phyloP scores from a whole-genome alignment of 2,329 filamentous ascomycete genomes.

The Alternaria hordeiaustralica region DNA sequence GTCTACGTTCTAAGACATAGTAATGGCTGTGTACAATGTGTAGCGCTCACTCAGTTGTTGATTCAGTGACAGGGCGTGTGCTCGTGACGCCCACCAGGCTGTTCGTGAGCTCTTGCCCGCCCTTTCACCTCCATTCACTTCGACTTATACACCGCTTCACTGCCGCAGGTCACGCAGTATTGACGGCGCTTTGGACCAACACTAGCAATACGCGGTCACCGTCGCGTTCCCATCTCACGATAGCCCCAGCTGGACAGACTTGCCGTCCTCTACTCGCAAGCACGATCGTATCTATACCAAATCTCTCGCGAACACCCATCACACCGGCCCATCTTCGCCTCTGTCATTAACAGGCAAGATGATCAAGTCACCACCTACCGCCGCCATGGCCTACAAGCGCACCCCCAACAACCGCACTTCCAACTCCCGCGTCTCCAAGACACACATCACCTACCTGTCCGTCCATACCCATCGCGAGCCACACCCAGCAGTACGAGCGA shows the following conservation, averaged over 20 bases:
- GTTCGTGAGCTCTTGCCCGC: not conserved
- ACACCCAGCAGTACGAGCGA: not conserved
- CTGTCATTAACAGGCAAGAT: not conserved
- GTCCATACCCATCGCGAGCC: not conserved
- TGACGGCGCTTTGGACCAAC: not conserved
- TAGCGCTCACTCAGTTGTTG: no score
- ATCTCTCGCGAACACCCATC: not conserved
- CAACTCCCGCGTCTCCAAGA: not conserved
- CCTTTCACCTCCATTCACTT: not conserved
- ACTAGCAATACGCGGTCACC: not conserved
- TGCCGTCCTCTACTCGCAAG: not conserved
- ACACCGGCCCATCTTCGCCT: fast-evolving
- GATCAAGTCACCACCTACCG: fast-evolving
- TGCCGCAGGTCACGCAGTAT: not conserved
- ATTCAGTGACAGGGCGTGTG: not conserved
- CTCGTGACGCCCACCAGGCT: fast-evolving
- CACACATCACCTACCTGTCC: not conserved
- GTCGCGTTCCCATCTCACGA: not conserved
- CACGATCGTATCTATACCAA: not conserved
- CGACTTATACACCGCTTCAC: not conserved
- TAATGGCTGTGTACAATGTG: not conserved
- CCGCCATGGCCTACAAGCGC: not conserved
- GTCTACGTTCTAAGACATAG: no score
- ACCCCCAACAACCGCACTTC: not conserved
- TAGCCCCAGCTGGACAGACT: not conserved